Evolutionary conservation across 2,329 filamentous ascomycete species (phyloP), one percentile per base, ranked within the genome.

Genomic region (Myriosclerotinia duriaeana): DNA sequence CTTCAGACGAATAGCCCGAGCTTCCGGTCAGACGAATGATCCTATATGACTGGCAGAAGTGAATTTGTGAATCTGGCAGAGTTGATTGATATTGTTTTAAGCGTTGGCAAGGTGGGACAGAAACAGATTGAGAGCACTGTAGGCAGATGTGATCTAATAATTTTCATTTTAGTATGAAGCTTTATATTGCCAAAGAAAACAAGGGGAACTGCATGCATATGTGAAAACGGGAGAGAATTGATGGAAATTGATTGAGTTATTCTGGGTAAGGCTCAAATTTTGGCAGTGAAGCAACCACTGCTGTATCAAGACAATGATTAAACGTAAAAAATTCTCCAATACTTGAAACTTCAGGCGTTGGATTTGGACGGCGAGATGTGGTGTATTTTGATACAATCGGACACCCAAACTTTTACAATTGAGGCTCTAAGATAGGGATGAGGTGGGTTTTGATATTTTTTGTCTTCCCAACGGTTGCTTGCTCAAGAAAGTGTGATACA

Each of bases 51-150:
- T 30, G 42, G 26, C 26, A 48, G 20, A 42, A 46, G 30, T 38
- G 30, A 60, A 60, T 48, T 60, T 30, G 30, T 22, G 20, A 22
- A n/a, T 38, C 14, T 50, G 20, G 14, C n/a, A 30, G 20, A 46
- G 36, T 38, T 17, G 17, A 17, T 60, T 60, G 42, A 50, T 26
- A 30, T 60, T 36, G 7, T 48, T 36, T 36, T 7, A 30, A 30
- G 20, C 30, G 56, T 22, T 50, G 44, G 44, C 20, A 38, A 48
- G 38, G 44, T 60, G 56, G 44, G 56, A 60, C 56, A 22, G 30
- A 17, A 22, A 36, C 44, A 22, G 56, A 38, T 60, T 50, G 42
- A 50, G 30, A 50, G 12, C 42, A 50, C 20, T 22, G 42, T 14
- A 60, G 17, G 11, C 14, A 14, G 5, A 50, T 50, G 46, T 26